Evolutionary conservation across 495 filamentous ascomycete species (phyloP).

Genomic region (Recurvomyces mirabilis): DNA sequence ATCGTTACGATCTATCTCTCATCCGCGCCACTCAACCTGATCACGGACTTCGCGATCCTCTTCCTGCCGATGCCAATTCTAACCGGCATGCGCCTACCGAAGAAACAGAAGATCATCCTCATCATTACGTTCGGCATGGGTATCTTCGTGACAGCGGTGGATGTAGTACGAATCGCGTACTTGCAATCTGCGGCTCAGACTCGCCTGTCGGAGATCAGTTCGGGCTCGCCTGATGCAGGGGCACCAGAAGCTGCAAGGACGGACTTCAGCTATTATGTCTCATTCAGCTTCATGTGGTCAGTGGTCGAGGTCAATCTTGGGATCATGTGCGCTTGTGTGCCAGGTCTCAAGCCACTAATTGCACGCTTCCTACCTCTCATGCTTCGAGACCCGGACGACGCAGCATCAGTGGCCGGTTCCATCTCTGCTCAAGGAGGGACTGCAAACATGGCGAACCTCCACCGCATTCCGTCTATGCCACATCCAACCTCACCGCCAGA

Average conservation of each 20-base stretch:
- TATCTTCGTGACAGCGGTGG: constrained; percentile 75
- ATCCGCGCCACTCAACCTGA: constrained; percentile 71
- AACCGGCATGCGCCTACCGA: constrained; percentile 71
- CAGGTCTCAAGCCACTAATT: constrained; percentile 76
- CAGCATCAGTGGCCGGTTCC: constrained; percentile 8
- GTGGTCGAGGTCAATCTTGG: constrained; percentile 83
- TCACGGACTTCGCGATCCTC: constrained; percentile 72
- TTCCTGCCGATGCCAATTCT: constrained; percentile 80
- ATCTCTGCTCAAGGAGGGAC: constrained; percentile 12
- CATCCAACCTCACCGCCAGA: not conserved
- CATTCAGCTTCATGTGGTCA: constrained; percentile 79
- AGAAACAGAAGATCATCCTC: constrained; percentile 72
- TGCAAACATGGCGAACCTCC: constrained; percentile 10
- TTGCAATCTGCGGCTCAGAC: constrained; percentile 58
- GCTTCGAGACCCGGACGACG: constrained; percentile 42
- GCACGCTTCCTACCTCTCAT: constrained; percentile 63
- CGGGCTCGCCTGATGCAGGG: constrained; percentile 12
- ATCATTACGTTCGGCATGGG: constrained; percentile 72
- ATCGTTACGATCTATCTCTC: constrained; percentile 75
- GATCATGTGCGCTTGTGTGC: constrained; percentile 78
- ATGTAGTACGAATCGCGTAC: constrained; percentile 82
- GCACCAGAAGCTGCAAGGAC: constrained; percentile 23
- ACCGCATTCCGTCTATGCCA: constrained; percentile 17
- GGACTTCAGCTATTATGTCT: constrained; percentile 64
- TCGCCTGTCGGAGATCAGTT: constrained; percentile 21